Percentiles rank a stretch among this genome's conserved stretches.
phyloP scores from a whole-genome alignment of 306 rosid species.

The Benincasa hispida region DNA sequence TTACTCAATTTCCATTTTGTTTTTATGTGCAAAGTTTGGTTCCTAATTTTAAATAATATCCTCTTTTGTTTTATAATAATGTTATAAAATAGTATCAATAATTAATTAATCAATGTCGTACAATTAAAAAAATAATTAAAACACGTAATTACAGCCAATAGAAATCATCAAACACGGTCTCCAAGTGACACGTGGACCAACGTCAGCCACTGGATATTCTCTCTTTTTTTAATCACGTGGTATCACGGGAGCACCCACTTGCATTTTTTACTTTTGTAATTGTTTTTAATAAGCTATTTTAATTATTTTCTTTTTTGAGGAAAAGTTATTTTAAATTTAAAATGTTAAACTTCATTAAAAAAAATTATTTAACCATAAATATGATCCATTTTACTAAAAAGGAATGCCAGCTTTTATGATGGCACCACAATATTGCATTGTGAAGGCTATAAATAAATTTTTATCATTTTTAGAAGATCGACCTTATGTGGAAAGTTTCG shows the following conservation, averaged over 20 bases:
- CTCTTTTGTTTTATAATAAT: background rate
- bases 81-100: background rate
- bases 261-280: background rate
- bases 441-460: too few species aligned
- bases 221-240: background rate
- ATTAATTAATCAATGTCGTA: background rate
- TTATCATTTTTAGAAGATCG: too few species aligned
- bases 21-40: background rate
- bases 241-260: background rate
- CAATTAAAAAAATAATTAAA: background rate
- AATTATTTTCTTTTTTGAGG: background rate
- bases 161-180: background rate
- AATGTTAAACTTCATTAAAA: background rate
- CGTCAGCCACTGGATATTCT: background rate
- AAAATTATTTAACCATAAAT: background rate
- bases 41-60: background rate
- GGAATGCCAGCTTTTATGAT: too few species aligned
- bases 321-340: background rate
- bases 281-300: background rate
- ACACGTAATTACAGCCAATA: background rate
- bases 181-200: background rate
- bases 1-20: background rate
- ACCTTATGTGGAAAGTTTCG: too few species aligned
- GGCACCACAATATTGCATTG: too few species aligned
- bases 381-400: too few species aligned